Conservation (phyloP, 176 grass and related monocot species). For the Oryza brachyantha region DNA sequence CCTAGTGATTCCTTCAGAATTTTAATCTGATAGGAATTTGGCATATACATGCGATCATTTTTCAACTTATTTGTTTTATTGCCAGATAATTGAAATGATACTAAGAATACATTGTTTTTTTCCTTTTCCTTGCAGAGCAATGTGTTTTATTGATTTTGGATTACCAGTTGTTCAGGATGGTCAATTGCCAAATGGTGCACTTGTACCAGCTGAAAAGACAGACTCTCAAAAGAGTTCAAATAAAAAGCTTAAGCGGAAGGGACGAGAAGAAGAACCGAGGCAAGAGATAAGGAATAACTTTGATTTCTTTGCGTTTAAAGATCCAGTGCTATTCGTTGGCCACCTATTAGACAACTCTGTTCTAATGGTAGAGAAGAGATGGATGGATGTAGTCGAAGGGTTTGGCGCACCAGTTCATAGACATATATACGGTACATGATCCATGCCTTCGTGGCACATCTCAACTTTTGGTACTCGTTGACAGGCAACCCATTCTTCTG, state of each 20-base stretch:
- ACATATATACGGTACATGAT: slow-evolving; percentile 82
- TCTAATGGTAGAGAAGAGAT: slow-evolving; percentile 80
- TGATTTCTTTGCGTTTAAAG: slow-evolving; percentile 61
- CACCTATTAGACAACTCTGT: slow-evolving; percentile 72
- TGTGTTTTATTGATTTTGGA: slow-evolving; percentile 94
- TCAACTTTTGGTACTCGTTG: slow-evolving; percentile 6
- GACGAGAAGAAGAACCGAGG: slow-evolving; percentile 43
- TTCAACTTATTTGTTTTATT: slow-evolving; percentile 19
- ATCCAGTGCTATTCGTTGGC: slow-evolving; percentile 71
- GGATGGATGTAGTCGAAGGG: slow-evolving; percentile 73
- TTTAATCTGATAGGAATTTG: neutral
- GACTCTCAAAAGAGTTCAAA: slow-evolving; percentile 27
- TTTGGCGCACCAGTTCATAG: slow-evolving; percentile 67
- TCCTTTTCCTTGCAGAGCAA: slow-evolving; percentile 53
- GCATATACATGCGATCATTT: neutral
- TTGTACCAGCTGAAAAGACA: slow-evolving; percentile 34
- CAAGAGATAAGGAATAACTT: slow-evolving; percentile 60
- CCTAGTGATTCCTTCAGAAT: neutral
- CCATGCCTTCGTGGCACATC: neutral
- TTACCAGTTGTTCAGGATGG: slow-evolving; percentile 56
- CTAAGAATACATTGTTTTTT: neutral
- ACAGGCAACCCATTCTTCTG: neutral
- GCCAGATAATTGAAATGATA: neutral
- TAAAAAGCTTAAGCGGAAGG: slow-evolving; percentile 54
- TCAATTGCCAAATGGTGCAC: slow-evolving; percentile 29